Base-by-base conservation (phyloP, 1,139 yeast genomes). In the Candida sp. region DNA sequence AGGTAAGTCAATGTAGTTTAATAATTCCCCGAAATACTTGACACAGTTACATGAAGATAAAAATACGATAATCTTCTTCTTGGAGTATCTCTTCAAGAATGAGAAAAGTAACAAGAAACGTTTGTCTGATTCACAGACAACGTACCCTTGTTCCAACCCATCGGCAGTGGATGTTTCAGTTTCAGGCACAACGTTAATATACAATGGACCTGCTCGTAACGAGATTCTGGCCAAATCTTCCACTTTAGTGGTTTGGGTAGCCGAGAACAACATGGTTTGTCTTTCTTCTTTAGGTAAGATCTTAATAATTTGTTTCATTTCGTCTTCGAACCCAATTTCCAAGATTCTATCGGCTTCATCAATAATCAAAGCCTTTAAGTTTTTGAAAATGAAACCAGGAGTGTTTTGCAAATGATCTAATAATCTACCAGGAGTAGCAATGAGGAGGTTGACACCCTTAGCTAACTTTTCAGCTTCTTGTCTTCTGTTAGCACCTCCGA, bases 141-240 rank as follows among this genome's bases (percentile, higher is more conserved):
- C 99, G 64, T 93, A 93, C 33, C 99, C 99, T 69, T 93, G 99
- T 66, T 93, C 99, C 57, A 93, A 75, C 35, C 98, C 98, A 58
- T 90, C 97, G 5, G 91, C 99, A 3, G 99, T 93, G 3, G 97
- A 89, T 1, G 81, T 82, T 38, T 81, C 90, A 42, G 82, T 76
- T 60, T 86, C 89, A 40, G 88, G 86, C 48, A 87, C 96, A 45
- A 95, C 99, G 57, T 93, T 93, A 52, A 93, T 93, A 66, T 91
- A 95, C 49, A 95, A 77, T 19, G 99, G 99, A 36, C 98, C 98
- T 41, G 93, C 85, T 63, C 96, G 82, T 56, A 95, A 76, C 5
- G 99, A 93, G 43, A 95, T 93, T 68, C 99, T 81, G 21, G 99
- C 99, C 60, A 93, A 77, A 70, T 95, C 99, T 63, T 93, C 98